These are phyloP conservation scores for Solanum hybrid DNA, from an alignment of 305 asterid species.

Conservation along the genomic window DNA sequence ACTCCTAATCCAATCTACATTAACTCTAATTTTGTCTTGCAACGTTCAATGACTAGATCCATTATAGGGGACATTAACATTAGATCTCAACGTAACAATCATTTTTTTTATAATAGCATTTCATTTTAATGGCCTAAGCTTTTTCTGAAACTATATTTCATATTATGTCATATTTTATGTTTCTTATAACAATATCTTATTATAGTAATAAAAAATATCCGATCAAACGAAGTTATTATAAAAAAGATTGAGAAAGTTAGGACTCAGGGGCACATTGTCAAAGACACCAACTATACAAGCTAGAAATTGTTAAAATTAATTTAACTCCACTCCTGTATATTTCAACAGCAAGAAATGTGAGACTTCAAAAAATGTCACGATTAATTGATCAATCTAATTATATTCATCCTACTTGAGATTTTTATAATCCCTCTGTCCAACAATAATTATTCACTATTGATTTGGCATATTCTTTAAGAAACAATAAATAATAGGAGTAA, in stretches of 20 bases:
- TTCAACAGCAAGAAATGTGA: not conserved
- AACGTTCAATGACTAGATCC: not conserved
- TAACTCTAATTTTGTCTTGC: no score
- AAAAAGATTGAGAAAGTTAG: not conserved
- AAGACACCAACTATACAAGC: not conserved
- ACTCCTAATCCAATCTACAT: not conserved
- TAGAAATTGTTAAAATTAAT: not conserved
- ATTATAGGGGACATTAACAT: not conserved
- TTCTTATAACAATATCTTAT: not conserved
- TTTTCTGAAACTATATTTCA: not conserved
- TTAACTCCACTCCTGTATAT: not conserved
- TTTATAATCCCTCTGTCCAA: no score
- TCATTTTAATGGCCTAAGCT: not conserved
- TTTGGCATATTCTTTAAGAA: no score
- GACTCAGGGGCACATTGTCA: not conserved
- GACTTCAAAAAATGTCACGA: not conserved
- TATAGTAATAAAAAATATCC: not conserved
- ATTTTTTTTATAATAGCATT: not conserved
- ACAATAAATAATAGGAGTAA: no score
- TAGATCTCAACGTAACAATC: not conserved
- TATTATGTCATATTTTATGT: not conserved
- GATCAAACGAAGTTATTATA: not conserved
- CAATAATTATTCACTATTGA: no score
- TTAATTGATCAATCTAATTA: not conserved
- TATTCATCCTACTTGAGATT: not conserved